Evolutionary conservation across 495 filamentous ascomycete genomes (phyloP).

Genomic region (Choiromyces venosus): DNA sequence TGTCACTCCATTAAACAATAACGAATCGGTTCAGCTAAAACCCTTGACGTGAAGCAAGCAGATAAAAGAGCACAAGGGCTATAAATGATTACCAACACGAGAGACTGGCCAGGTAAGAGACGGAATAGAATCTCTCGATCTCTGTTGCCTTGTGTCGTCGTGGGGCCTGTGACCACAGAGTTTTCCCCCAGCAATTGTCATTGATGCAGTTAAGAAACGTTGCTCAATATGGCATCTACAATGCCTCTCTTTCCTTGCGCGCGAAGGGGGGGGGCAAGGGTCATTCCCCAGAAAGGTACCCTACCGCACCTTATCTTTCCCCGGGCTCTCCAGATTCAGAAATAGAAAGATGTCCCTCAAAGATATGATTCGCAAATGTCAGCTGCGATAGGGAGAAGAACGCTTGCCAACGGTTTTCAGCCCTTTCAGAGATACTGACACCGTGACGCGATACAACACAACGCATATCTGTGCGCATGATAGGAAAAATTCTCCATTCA

Average conservation of each 20-base stretch:
- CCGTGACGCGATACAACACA: constrained; percentile 24
- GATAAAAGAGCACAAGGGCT: neutral
- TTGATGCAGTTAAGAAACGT: neutral
- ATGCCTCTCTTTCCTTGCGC: neutral
- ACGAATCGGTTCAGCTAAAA: neutral
- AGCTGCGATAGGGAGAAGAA: constrained; percentile 33
- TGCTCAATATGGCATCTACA: neutral
- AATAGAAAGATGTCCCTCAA: constrained; percentile 15
- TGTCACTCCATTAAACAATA: neutral
- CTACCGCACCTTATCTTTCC: constrained; percentile 32
- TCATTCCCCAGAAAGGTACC: constrained; percentile 20
- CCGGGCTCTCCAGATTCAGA: constrained; percentile 29
- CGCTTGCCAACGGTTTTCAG: constrained; percentile 37
- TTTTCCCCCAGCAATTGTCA: neutral
- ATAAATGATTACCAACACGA: neutral
- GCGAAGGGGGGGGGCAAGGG: constrained; percentile 19
- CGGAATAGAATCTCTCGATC: neutral
- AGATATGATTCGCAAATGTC: constrained; percentile 37
- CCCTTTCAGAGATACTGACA: constrained; percentile 33
- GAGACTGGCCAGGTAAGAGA: neutral
- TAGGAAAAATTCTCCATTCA: constrained; percentile 32
- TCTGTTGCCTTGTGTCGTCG: constrained; percentile 2
- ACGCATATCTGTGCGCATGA: constrained; percentile 38
- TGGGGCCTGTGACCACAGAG: neutral
- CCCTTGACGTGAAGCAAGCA: neutral